These are phyloP conservation scores for Trichosporon asahii DNA, from an alignment of 1,284 basidiomycete species.

Conservation along the genomic window DNA sequence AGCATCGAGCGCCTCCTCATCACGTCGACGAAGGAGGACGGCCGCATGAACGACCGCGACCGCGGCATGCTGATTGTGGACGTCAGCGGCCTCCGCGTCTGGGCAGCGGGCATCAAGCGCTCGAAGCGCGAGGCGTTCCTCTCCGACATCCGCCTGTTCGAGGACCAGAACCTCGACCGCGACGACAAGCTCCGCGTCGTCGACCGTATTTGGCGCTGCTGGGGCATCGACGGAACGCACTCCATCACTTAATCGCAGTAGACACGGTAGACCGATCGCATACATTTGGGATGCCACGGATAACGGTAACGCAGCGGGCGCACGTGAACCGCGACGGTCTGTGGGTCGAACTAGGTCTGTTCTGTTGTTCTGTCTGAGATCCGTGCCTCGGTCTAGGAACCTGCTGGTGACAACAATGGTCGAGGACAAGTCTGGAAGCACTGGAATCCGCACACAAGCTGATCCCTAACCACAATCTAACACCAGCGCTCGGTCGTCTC, in stretches of 20 bases:
- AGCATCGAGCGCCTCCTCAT: conserved; percentile 69
- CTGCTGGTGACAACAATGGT: neutral
- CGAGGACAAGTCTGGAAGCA: neutral
- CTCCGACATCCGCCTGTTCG: conserved; percentile 79
- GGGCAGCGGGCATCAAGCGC: conserved; percentile 44
- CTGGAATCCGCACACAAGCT: neutral
- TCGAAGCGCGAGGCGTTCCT: conserved; percentile 60
- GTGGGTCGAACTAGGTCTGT: neutral
- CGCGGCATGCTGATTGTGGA: conserved; percentile 54
- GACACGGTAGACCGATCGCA: neutral
- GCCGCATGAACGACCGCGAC: conserved; percentile 51
- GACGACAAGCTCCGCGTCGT: conserved; percentile 72
- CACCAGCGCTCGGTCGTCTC: neutral
- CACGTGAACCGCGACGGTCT: neutral
- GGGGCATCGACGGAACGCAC: conserved; percentile 56
- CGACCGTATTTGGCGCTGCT: conserved; percentile 86
- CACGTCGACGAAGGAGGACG: conserved; percentile 37
- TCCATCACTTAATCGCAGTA: neutral
- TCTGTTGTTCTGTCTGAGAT: neutral
- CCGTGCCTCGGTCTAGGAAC: neutral
- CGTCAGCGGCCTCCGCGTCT: conserved; percentile 48
- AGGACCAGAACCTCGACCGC: conserved; percentile 64
- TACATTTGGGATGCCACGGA: neutral
- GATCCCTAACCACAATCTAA: neutral
- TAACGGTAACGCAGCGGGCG: neutral